Evolutionary conservation across 768 basidiomycete genomes (phyloP).

Genomic region (Tricholoma saponaceum): DNA sequence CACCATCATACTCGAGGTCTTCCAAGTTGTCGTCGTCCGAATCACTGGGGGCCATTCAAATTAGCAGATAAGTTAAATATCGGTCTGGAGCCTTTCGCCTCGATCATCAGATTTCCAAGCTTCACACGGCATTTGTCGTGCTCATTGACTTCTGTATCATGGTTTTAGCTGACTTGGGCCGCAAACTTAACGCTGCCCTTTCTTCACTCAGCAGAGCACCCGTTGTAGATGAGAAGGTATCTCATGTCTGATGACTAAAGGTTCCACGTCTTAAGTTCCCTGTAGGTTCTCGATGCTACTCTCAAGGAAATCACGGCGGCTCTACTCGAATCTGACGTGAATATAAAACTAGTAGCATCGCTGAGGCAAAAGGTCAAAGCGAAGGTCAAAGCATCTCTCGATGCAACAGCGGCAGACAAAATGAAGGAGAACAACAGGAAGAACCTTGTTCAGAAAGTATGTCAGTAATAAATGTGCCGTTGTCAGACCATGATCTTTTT

Average conservation of each 20-base stretch:
- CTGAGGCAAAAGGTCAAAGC: slow-evolving; percentile 86
- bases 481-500: not conserved
- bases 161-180: slow-evolving; percentile 95
- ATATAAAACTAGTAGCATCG: slow-evolving; percentile 91
- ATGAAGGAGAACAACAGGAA: slow-evolving; percentile 79
- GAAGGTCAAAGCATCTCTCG: slow-evolving; percentile 81
- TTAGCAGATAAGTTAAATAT: not conserved
- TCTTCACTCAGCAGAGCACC: slow-evolving; percentile 84
- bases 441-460: slow-evolving; percentile 88
- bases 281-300: slow-evolving; percentile 85
- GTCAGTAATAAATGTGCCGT: slow-evolving; percentile 5
- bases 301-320: slow-evolving; percentile 96
- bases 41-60: slow-evolving; percentile 49
- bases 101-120: not conserved
- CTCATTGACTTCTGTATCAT: slow-evolving; percentile 56
- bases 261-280: slow-evolving; percentile 6
- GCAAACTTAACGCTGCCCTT: slow-evolving; percentile 90
- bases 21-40: slow-evolving; percentile 64
- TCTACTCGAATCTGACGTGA: slow-evolving; percentile 94
- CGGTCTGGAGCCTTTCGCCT: too few relatives aligned
- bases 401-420: slow-evolving; percentile 59
- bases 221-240: slow-evolving; percentile 88
- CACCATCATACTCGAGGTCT: slow-evolving; percentile 54
- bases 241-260: not conserved
- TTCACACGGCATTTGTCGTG: slow-evolving; percentile 20